Base-by-base conservation (phyloP, 169 alveolate species). In the Babesia gibsoni region DNA sequence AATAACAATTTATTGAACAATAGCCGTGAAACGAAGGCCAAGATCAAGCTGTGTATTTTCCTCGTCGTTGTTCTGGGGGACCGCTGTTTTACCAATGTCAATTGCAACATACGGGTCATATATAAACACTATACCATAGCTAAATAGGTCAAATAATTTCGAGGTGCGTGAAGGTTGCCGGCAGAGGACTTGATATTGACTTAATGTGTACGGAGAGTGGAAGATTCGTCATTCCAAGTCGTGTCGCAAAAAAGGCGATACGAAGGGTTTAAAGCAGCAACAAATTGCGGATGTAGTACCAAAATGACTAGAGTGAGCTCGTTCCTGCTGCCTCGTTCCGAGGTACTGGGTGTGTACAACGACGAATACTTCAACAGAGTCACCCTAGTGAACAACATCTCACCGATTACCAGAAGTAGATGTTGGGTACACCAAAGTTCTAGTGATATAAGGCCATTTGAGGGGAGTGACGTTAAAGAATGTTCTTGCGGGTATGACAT, bases 371-470 rank as follows among this genome's bases (percentile, higher is more conserved):
- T 54, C 69, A 77, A 67, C 69, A 63, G 86, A 29, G 64, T 77
- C 46, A 50, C 86, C 37, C 35, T 67, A 27, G 69, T 66, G 0
- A 77, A 77, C 43, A 77, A 77, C 45, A 30, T 50, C 53, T 39
- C 32, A n/a, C 45, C 72, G 20, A 33, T 45, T 29, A 45, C 42
- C 22, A 66, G 37, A 23, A 77, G 43, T n/a, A 27, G 65, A 3
- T 77, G 86, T 36, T 77, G 86, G 86, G 80, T 77, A 41, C 86
- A 77, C 41, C 79, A 77, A 42, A 56, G 82, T 9, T 57, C 66
- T 4, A 49, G 69, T n/a, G 65, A 67, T n/a, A 39, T 77, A 3
- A 25, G 50, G 9, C 27, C 18, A 7, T 77, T 77, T 20, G 29
- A 30, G 4, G 46, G 0, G 6, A 58, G 14, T 0, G 58, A 77